A percentile compares a stretch with the other conserved stretches of the same genome.
Evolutionary conservation across 768 basidiomycete species (phyloP).

Genomic region (Polyporus arcularius): DNA sequence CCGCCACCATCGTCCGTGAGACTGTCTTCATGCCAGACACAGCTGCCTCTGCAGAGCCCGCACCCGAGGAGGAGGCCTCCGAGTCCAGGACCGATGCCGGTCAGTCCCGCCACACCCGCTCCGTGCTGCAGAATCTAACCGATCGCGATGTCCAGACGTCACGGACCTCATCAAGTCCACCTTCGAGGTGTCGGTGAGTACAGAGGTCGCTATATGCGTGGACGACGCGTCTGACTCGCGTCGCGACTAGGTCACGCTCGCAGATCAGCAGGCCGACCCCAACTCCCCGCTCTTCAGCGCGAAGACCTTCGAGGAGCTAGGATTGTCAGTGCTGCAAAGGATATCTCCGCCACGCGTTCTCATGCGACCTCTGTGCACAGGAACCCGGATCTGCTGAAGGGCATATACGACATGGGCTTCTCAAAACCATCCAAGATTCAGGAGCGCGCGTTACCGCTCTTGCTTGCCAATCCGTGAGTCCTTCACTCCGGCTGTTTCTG

Average conservation of each 20-base stretch:
- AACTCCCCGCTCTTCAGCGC: slow-evolving; percentile 94
- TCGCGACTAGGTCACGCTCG: slow-evolving; percentile 78
- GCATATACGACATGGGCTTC: slow-evolving; percentile 93
- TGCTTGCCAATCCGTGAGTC: slow-evolving; percentile 86
- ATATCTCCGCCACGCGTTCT: slow-evolving; percentile 62
- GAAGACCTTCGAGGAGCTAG: slow-evolving; percentile 94
- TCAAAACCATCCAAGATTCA: slow-evolving; percentile 99
- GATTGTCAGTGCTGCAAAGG: slow-evolving; percentile 72
- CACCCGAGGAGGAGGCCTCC: slow-evolving; percentile 4
- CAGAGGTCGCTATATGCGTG: neutral
- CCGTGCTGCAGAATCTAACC: neutral
- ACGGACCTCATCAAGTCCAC: slow-evolving; percentile 73
- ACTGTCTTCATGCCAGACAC: slow-evolving; percentile 4
- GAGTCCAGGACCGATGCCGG: slow-evolving; percentile 11
- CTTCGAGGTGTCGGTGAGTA: slow-evolving; percentile 77
- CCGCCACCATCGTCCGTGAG: neutral
- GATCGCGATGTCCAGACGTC: slow-evolving; percentile 2
- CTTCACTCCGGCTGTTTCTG: neutral
- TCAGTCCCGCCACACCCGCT: neutral
- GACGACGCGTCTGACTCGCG: slow-evolving; percentile 10
- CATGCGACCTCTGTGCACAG: slow-evolving; percentile 40
- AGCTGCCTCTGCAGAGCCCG: slow-evolving; percentile 6
- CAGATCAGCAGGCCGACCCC: slow-evolving; percentile 93
- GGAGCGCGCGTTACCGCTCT: slow-evolving; percentile 90
- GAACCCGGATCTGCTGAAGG: slow-evolving; percentile 86